A percentile compares a stretch with the other conserved stretches of the same genome.
Conservation (phyloP, 2,329 filamentous ascomycete species). For the Allantophomopsis cytisporea region DNA sequence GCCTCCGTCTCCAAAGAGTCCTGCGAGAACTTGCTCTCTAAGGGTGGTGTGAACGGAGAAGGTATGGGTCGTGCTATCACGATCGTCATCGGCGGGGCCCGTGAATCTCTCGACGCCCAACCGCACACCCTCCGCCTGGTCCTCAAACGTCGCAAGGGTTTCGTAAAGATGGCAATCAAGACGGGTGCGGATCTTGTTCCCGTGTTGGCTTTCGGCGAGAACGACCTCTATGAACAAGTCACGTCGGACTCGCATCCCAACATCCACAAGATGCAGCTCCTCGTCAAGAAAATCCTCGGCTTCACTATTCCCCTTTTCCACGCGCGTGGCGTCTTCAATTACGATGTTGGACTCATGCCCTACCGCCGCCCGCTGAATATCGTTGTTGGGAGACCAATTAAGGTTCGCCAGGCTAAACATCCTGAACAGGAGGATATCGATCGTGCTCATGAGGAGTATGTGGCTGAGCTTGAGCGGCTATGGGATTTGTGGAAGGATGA, state of each 20-base stretch:
- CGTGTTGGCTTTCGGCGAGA: slow-evolving; percentile 86
- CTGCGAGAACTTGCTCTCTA: slow-evolving; percentile 76
- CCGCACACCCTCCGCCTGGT: slow-evolving; percentile 68
- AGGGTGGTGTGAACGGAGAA: slow-evolving; percentile 60
- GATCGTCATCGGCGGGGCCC: slow-evolving; percentile 85
- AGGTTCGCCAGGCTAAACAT: slow-evolving; percentile 45
- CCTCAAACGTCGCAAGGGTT: slow-evolving; percentile 74
- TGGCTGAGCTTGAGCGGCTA: slow-evolving; percentile 57
- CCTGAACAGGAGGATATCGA: slow-evolving; percentile 69
- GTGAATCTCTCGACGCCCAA: slow-evolving; percentile 80
- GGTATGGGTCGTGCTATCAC: slow-evolving; percentile 94
- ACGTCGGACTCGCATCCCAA: slow-evolving; percentile 62
- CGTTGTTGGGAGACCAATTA: slow-evolving; percentile 74
- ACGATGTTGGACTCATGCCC: slow-evolving; percentile 92
- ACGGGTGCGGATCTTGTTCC: slow-evolving; percentile 91
- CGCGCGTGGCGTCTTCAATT: slow-evolving; percentile 89
- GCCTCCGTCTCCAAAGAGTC: slow-evolving; percentile 83
- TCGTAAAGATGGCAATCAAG: slow-evolving; percentile 83
- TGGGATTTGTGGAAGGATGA: slow-evolving; percentile 71
- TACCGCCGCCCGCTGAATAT: slow-evolving; percentile 81
- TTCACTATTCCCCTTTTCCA: slow-evolving; percentile 89
- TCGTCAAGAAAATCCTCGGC: slow-evolving; percentile 74
- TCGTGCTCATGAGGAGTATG: slow-evolving; percentile 65
- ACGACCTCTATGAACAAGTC: slow-evolving; percentile 88
- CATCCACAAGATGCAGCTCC: slow-evolving; percentile 70